Base-by-base conservation (phyloP, 129 eudicot species). In the Deinandra increscens region DNA sequence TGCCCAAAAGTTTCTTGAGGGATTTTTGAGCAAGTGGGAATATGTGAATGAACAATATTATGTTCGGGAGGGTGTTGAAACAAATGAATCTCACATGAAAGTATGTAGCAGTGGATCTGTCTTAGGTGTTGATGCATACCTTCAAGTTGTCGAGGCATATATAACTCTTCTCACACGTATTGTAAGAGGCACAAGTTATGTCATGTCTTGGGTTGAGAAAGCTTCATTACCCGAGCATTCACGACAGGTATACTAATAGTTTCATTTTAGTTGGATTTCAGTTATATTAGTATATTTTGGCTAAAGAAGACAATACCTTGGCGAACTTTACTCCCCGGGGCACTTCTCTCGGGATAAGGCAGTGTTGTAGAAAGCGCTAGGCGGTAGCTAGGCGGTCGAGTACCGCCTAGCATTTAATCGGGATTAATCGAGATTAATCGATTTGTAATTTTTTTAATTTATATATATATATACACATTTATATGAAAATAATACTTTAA, bases 111-210 rank as follows among this genome's bases (percentile, higher is more conserved):
- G 42, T 70, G 60, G 54, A 66, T 62, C 58, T 64, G 55, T 70
- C 22, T 17, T 94, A 44, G 79, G 58, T 60, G 81, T 77, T 60
- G 86, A 85, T 42, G 51, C 81, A 71, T 94, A 94, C 78, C 76
- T 94, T 62, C 90, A 89, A 82, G 83, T 90, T 80, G 93, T 94
- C 63, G 94, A 94, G 74, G 89, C 84, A 42, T 94, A 94, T 81
- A 75, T 92, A 59, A 77, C 87, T 64, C 91, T 87, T 80, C 84
- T 84, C 49, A 79, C 80, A 2, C 61, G 37, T 12, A 66, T 74
- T 74, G 23, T 75, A 61, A 68, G 66, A 65, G 80, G 76, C 65
- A 71, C 72, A 11, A 73, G 73, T 69, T 68, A 48, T 63, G 99
- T 91, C 22, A 66, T 85, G 20, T 82, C 82, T 23, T 94, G 99